Base-by-base conservation (phyloP, 2,329 filamentous ascomycete species). In the Diaporthe batatas region DNA sequence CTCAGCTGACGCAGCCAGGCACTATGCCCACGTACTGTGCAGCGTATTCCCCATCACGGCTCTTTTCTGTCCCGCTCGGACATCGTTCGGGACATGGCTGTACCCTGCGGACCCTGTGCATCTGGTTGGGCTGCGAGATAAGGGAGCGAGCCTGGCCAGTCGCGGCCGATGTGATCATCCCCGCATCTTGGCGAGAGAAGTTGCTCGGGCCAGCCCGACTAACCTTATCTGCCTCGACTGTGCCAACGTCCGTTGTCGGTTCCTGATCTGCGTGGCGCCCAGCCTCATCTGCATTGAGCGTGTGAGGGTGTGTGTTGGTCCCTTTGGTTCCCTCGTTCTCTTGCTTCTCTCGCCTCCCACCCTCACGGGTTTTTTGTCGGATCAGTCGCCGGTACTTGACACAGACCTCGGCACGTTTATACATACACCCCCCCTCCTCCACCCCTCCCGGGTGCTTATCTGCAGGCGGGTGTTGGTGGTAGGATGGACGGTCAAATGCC, bases 141-240 rank as follows among this genome's bases (percentile, higher is more conserved):
- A 67, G 62, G 32, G 62, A 39, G 10, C 2, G 11, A 12, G n/a
- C 36, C 62, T 67, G 62, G 32, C 62, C 62, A 67, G 21, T 67
- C 62, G 62, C 32, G n/a, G 62, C 62, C 32, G 23, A 25, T 67
- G 32, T 53, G 21, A 5, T 21, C 44, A 67, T 67, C 62, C 62
- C 62, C 62, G 62, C 62, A 39, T 67, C 62, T 67, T 67, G 62
- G 62, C 62, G 32, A 3, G 47, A 23, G 8, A 53, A 67, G 47
- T 53, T 53, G 62, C 62, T 67, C 62, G 62, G 62, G 62, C 44
- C 62, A 67, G 62, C 62, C 62, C 62, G 62, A 67, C 62, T 67
- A 67, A 67, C 62, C 62, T 67, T 67, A 67, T 67, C 62, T 67
- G 62, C 62, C 62, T 39, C 6, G 62, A 67, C 62, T 49, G 62